These are phyloP conservation scores for Ophiostoma sp. DNA, from an alignment of 2,329 filamentous ascomycete species.

Conservation along the genomic window DNA sequence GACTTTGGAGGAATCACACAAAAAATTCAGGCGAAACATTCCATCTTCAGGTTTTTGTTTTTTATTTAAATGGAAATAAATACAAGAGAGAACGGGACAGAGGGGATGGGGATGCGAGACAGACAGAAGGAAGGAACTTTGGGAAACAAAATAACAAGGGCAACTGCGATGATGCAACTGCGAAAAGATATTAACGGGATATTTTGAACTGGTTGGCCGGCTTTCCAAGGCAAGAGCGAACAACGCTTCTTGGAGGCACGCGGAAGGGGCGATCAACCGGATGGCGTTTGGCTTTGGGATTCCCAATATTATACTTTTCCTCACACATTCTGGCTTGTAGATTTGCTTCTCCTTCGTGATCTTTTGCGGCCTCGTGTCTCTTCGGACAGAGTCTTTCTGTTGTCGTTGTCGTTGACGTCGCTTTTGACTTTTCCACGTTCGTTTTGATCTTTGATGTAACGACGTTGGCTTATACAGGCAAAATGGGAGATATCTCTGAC, in stretches of 20 bases:
- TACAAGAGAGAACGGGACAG: not conserved
- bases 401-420: not conserved
- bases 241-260: not conserved
- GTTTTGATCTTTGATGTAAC: not conserved
- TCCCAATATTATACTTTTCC: not conserved
- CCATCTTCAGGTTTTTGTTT: not conserved
- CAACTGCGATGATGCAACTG: not conserved
- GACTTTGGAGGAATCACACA: not conserved
- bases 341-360: not conserved
- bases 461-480: not conserved
- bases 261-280: slow-evolving; percentile 13
- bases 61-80: slow-evolving; percentile 16
- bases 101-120: not conserved
- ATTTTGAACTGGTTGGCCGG: not conserved
- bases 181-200: not conserved
- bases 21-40: not conserved
- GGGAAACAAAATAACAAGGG: slow-evolving; percentile 5
- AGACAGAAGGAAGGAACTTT: not conserved
- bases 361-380: not conserved
- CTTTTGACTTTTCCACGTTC: not conserved
- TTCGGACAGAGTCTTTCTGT: not conserved
- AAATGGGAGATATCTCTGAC: not conserved
- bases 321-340: not conserved
- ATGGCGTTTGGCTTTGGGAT: slow-evolving; percentile 11
- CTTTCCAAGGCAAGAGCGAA: not conserved